Evolutionary conservation across 2,329 filamentous ascomycete species (phyloP), one percentile per base, ranked within the genome.

Genomic region (Paecilomyces niveus): DNA sequence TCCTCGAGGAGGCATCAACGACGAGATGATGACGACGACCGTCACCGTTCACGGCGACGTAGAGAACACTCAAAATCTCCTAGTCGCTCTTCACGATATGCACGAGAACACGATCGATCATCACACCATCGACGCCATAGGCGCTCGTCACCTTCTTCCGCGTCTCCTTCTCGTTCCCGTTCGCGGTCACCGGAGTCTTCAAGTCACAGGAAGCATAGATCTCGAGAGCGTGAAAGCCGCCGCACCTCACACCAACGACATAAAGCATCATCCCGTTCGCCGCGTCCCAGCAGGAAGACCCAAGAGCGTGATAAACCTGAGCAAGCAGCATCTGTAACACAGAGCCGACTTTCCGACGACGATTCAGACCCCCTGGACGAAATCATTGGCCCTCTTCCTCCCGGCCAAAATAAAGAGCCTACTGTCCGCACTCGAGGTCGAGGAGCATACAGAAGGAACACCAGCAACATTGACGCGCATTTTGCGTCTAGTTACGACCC

Each of bases 391-490:
- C 91, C 91, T 21, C 73, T 78, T 0, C 85, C 83, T 8, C 85
- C 86, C 1, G 66, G 65, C 26, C 50, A 59, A 29, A 29, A 81
- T 80, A 35, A 67, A 70, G 32, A 63, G 64, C 70, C 77, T 3
- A 72, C 70, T 31, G 68, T 85, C 32, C 81, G 76, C 57, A 76
- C 80, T n/a, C 86, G 89, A 29, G 91, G 91, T 9, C 85, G 91
- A 45, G 91, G 91, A 39, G 84, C 84, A 13, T 79, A 84, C 45
- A 77, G 69, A 51, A 77, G 81, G 3, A 81, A 81, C 1, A 73
- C 77, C 4, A 86, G 86, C 26, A 85, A 83, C 9, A 95, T 97
- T 63, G 92, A 97, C 68, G 80, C 83, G 24, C 89, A 89, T 56
- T 97, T 97, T 72, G 86, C 88, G 0, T 78, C 85, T 1, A 82